Conservation (phyloP, 805 yeast genomes). For the Cyberlindnera mycetangii region DNA sequence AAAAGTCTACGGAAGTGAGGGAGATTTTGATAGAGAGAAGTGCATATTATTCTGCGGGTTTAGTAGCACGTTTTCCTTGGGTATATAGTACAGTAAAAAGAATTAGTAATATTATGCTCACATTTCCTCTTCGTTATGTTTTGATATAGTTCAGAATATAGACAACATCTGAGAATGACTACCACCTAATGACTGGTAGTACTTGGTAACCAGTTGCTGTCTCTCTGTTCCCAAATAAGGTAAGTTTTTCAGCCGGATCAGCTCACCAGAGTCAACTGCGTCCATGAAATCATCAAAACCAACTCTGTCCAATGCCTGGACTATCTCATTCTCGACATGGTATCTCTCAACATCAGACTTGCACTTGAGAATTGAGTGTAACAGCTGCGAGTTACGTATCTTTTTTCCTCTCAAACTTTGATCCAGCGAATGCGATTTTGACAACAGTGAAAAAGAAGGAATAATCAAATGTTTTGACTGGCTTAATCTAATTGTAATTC, state of each 20-base stretch:
- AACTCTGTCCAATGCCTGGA: not conserved
- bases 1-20: too few relatives aligned
- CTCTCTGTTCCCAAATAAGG: not conserved
- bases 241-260: not conserved
- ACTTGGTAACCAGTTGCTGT: not conserved
- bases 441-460: not conserved
- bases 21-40: too few relatives aligned
- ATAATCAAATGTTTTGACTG: slow-evolving; percentile 1
- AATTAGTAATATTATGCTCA: too few relatives aligned
- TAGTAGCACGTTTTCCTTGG: too few relatives aligned
- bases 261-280: not conserved
- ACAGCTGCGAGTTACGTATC: not conserved
- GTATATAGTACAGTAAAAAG: too few relatives aligned
- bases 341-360: slow-evolving; percentile 1
- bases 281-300: not conserved
- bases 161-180: not conserved
- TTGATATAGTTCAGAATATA: not conserved
- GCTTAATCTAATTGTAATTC: not conserved
- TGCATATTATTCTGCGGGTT: too few relatives aligned
- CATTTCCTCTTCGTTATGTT: too few relatives aligned
- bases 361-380: slow-evolving; percentile 7
- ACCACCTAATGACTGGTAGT: not conserved
- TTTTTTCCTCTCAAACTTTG: not conserved
- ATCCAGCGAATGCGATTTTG: not conserved
- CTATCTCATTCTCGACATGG: not conserved